Base-by-base conservation (phyloP, 2,329 filamentous ascomycete genomes). In the Colletotrichum sp. region DNA sequence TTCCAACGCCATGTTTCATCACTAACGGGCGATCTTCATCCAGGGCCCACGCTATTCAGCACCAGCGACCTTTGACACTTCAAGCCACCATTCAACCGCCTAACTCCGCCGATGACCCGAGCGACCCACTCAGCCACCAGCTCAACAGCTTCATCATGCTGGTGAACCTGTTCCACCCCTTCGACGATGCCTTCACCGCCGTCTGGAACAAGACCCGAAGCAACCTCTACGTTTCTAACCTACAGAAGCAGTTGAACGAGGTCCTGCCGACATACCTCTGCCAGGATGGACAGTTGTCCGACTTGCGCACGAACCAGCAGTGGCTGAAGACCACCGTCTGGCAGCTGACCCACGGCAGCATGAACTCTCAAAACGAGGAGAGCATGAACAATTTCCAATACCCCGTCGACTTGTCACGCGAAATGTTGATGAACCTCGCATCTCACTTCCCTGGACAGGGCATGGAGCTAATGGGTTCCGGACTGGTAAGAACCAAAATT, bases 401-500 rank as follows among this genome's bases (percentile, higher is more conserved):
- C 78, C 90, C 92, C 5, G 87, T 92, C 24, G 89, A 92, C 67
- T 89, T 94, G 77, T 88, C 92, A 0, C 87, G 89, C 62, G 93
- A 95, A 74, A 81, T 95, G 9, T 81, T 95, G 30, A 85, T 90
- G 26, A 89, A 90, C 16, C 92, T 96, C 84, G 93, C 94, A 6
- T 91, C 92, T 18, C 91, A 94, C 69, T 94, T 97, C 80, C 93
- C 93, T 0, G 91, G 92, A 44, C 90, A 93, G 78, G 92, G 92
- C 59, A 93, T 95, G 87, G 95, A 96, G 78, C 87, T 96, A 5
- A 89, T 96, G 78, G 94, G 93, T 21, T 90, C 95, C 52, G 94
- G 94, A 30, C 83, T 98, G 84, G 94, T 95, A 86, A 83, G 39
- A 18, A 18, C 4, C 34, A 65, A 12, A 8, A 10, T 68, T 18